These are phyloP conservation scores for Pestalotiopsis sp. DNA, from an alignment of 2,329 filamentous ascomycete species.

Conservation along the genomic window DNA sequence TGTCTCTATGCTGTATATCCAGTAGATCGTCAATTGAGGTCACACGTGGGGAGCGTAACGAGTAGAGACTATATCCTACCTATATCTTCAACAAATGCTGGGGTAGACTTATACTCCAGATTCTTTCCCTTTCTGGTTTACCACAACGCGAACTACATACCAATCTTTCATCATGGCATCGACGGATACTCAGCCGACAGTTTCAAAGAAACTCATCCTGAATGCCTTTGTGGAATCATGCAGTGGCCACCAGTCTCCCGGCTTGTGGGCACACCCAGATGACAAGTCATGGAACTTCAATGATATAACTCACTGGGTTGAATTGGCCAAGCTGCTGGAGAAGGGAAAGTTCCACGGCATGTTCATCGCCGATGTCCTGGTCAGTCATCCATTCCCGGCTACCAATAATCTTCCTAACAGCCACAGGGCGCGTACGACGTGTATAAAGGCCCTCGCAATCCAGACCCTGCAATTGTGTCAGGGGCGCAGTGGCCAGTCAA, in stretches of 20 bases:
- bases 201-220: conserved; percentile 55
- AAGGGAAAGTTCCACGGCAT: conserved; percentile 65
- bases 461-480: conserved; percentile 41
- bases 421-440: conserved; percentile 35
- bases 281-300: conserved; percentile 62
- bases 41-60: background rate
- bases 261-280: conserved; percentile 51
- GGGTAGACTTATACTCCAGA: background rate
- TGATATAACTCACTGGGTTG: conserved; percentile 65
- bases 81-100: background rate
- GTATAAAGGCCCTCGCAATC: conserved; percentile 14
- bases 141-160: background rate
- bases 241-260: conserved; percentile 57
- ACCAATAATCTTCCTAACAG: conserved; percentile 55
- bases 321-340: conserved; percentile 65
- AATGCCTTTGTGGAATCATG: conserved; percentile 69
- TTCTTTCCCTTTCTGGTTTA: background rate
- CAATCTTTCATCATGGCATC: background rate
- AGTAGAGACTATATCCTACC: too few relatives aligned
- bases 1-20: background rate
- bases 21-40: background rate
- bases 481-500: conserved; percentile 4
- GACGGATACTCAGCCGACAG: background rate
- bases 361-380: conserved; percentile 68
- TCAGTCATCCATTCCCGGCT: conserved; percentile 34